These are phyloP conservation scores for Ganoderma meredithae DNA, from an alignment of 1,284 basidiomycete genomes.

Conservation along the genomic window DNA sequence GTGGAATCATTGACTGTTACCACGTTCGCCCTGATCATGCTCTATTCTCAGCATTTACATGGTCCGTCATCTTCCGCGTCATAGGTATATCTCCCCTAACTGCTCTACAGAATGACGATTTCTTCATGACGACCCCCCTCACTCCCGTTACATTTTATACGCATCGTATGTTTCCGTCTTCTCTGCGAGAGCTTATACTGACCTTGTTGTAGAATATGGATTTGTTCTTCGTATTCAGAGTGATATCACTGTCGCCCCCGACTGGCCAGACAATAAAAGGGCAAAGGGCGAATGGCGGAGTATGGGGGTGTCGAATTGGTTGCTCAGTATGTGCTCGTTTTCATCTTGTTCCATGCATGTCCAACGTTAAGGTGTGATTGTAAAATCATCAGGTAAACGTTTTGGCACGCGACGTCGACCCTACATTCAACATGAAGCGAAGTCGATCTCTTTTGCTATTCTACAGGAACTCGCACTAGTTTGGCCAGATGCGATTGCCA, in stretches of 20 bases:
- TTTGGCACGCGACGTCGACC: slow-evolving; percentile 47
- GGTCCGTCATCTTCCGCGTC: slow-evolving; percentile 24
- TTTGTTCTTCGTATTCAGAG: slow-evolving; percentile 41
- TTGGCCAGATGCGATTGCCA: slow-evolving; percentile 39
- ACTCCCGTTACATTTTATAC: slow-evolving; percentile 39
- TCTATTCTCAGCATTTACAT: slow-evolving; percentile 36
- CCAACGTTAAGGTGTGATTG: background rate
- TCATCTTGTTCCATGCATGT: background rate
- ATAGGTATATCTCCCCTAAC: background rate
- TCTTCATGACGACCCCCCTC: slow-evolving; percentile 37
- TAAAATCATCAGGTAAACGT: slow-evolving; percentile 39
- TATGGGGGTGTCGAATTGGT: slow-evolving; percentile 40
- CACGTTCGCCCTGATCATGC: background rate
- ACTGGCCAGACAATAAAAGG: slow-evolving; percentile 27
- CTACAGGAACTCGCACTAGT: slow-evolving; percentile 41
- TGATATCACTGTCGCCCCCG: slow-evolving; percentile 36
- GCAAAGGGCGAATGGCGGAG: slow-evolving; percentile 45
- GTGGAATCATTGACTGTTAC: slow-evolving; percentile 6
- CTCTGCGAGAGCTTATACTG: background rate
- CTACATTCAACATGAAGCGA: slow-evolving; percentile 50
- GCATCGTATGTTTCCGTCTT: slow-evolving; percentile 30
- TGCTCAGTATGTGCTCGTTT: slow-evolving; percentile 34
- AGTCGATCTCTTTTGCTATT: slow-evolving; percentile 42
- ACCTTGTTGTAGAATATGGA: slow-evolving; percentile 39
- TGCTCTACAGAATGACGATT: slow-evolving; percentile 39